Evolutionary conservation across 305 asterid genomes (phyloP).

Genomic region (Caryopteris hybrid): DNA sequence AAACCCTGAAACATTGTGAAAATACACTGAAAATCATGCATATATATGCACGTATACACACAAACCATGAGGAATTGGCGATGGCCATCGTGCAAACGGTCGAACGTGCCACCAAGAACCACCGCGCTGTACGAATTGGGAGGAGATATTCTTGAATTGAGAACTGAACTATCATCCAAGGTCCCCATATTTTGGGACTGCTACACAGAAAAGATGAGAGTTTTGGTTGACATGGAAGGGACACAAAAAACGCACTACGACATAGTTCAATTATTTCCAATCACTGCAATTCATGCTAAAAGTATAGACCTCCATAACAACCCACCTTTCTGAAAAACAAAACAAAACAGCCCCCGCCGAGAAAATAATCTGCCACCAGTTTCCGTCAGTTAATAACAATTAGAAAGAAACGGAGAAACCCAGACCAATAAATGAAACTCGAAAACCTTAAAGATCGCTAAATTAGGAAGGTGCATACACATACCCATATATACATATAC

Average conservation of each 20-base stretch:
- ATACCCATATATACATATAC: background rate
- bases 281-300: slow-evolving; percentile 22
- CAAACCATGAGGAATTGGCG: slow-evolving; percentile 82
- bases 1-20: background rate
- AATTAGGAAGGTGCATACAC: background rate
- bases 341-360: background rate
- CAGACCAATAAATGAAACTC: slow-evolving; percentile 15
- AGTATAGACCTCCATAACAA: background rate
- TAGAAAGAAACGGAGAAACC: background rate
- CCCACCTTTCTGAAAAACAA: background rate
- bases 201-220: background rate
- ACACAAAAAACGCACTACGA: background rate
- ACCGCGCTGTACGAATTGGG: slow-evolving; percentile 67
- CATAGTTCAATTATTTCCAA: slow-evolving; percentile 20
- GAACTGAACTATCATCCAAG: slow-evolving; percentile 27
- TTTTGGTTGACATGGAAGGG: slow-evolving; percentile 7
- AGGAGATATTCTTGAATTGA: slow-evolving; percentile 32
- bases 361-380: background rate
- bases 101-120: slow-evolving; percentile 96
- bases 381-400: background rate
- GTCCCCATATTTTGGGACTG: slow-evolving; percentile 28
- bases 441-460: background rate
- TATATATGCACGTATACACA: background rate
- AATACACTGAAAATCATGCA: background rate
- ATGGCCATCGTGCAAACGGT: slow-evolving; percentile 94